Evolutionary conservation across 1,284 basidiomycete genomes (phyloP), one percentile per base, ranked within the genome.

Genomic region (Inonotus obliquus): DNA sequence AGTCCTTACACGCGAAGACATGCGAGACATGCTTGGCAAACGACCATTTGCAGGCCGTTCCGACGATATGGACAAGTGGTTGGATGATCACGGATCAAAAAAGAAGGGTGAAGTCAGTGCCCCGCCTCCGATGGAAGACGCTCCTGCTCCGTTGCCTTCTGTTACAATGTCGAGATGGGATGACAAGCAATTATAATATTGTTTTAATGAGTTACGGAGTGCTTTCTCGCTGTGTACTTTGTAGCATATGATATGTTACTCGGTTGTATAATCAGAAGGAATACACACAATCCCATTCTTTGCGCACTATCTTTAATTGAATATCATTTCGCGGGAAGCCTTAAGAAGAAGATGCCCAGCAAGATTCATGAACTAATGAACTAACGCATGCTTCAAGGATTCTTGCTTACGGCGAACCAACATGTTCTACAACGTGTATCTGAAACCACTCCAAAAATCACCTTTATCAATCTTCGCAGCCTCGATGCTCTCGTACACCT

Each of bases 1-100:
- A 75, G 92, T 98, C 25, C 89, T 99, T 64, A 96, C 92, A 53
- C 85, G 95, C 45, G 90, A 93, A 80, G 91, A 95, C 69, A 96
- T 96, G 93, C 88, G 93, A 65, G 75, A 81, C 38, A 77, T 95
- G 25, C 82, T 97, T 39, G 94, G 95, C 53, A 88, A 88, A 68
- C 85, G 94, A 52, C 93, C 92, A 17, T 96, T 96, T 72, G 79
- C 76, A 39, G 83, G 84, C 64, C 83, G 83, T 53, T 82, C 85
- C 49, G 94, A 95, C 71, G 93, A 95, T 68, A 95, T 96, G 93
- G 93, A 96, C 77, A 91, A 89, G 72, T 95, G 93, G 87, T 81
- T 96, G 23, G 93, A 95, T 69, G 82, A 87, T 70, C 83, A 91
- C 69, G 80, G 80, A 51, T 74, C 74, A 53, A 76, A 76, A 48